A percentile compares a stretch with the other conserved stretches of the same genome.
These are phyloP conservation scores for Starmerella khaoyaiensis DNA, from an alignment of 805 yeast species.

Conservation along the genomic window DNA sequence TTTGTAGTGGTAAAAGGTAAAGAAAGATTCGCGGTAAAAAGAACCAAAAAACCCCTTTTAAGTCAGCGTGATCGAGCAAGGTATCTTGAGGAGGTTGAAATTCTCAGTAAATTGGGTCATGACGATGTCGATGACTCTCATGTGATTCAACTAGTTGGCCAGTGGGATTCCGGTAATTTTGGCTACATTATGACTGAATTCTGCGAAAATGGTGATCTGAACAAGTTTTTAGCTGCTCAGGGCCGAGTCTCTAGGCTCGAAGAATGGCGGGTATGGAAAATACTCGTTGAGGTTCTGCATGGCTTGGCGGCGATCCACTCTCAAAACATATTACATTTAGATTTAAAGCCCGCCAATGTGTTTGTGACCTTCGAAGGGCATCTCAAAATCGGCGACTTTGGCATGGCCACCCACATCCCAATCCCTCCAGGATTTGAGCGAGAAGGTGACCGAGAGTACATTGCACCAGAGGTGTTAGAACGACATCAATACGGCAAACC, in stretches of 20 bases:
- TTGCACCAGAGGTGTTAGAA: slow-evolving; percentile 89
- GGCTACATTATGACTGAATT: slow-evolving; percentile 87
- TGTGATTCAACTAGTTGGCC: slow-evolving; percentile 64
- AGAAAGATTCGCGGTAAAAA: slow-evolving; percentile 65
- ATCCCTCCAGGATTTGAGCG: slow-evolving; percentile 52
- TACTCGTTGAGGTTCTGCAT: slow-evolving; percentile 61
- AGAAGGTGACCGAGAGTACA: slow-evolving; percentile 95
- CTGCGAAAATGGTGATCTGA: slow-evolving; percentile 89
- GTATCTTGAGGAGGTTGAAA: slow-evolving; percentile 63
- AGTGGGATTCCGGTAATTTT: slow-evolving; percentile 64
- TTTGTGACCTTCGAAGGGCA: slow-evolving; percentile 90
- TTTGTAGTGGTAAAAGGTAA: slow-evolving; percentile 43
- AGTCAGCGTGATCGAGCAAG: slow-evolving; percentile 41
- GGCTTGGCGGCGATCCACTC: slow-evolving; percentile 75
- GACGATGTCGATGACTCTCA: slow-evolving; percentile 27
- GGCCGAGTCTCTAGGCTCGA: slow-evolving; percentile 68
- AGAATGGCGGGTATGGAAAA: slow-evolving; percentile 97
- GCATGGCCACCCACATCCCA: slow-evolving; percentile 78
- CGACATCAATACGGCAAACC: slow-evolving; percentile 73
- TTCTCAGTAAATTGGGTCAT: slow-evolving; percentile 28
- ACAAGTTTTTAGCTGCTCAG: slow-evolving; percentile 62
- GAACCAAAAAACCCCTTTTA: slow-evolving; percentile 49
- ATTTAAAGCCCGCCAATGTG: slow-evolving; percentile 89
- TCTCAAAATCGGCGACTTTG: slow-evolving; percentile 91
- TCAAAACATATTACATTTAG: slow-evolving; percentile 68